Percentiles rank a stretch among this genome's conserved stretches.
Conservation (phyloP, 345 rosid genomes). For the Pelargonium nanum region DNA sequence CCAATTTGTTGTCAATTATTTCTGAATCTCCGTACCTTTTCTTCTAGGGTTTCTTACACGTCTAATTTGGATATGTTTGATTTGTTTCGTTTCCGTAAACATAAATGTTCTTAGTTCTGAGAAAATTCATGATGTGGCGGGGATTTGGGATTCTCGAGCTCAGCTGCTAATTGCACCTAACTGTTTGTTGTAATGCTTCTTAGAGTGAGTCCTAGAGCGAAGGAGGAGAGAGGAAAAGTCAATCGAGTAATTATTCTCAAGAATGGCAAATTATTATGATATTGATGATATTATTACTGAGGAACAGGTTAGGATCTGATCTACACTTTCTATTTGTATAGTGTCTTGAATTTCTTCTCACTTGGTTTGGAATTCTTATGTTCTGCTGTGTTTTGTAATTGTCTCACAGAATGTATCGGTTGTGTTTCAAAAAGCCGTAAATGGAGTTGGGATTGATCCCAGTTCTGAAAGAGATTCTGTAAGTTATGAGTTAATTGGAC, state of each 20-base stretch:
- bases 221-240: background rate
- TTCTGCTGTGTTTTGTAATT: background rate
- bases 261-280: slow-evolving; percentile 56
- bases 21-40: too few species aligned
- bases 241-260: background rate
- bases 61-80: background rate
- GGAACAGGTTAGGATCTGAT: slow-evolving; percentile 46
- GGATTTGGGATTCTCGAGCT: background rate
- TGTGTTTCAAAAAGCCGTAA: slow-evolving; percentile 44
- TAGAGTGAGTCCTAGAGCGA: background rate
- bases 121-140: background rate
- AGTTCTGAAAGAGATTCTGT: slow-evolving; percentile 55
- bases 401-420: slow-evolving; percentile 47
- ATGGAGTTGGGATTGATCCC: slow-evolving; percentile 72
- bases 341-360: background rate
- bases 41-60: background rate
- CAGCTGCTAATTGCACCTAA: background rate
- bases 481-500: slow-evolving; percentile 14
- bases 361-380: too few species aligned
- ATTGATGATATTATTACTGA: slow-evolving; percentile 65
- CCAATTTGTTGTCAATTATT: too few species aligned
- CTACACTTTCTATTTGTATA: background rate
- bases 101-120: background rate
- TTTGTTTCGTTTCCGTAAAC: background rate
- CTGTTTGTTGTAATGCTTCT: background rate